These are phyloP conservation scores for Aspergillus neoniger DNA, from an alignment of 2,329 filamentous ascomycete genomes.

Conservation along the genomic window DNA sequence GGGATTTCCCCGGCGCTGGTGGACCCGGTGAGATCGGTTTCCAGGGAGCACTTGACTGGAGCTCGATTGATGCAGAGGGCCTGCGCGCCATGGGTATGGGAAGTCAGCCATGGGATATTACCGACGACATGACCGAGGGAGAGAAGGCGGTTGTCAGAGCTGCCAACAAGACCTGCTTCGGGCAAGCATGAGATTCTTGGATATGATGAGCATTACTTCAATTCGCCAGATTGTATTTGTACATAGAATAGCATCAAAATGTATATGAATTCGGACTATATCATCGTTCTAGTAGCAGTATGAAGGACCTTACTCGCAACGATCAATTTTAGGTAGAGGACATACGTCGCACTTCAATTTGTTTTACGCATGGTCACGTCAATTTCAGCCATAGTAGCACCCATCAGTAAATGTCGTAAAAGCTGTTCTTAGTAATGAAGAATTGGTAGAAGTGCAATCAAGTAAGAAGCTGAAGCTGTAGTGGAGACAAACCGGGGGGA, in stretches of 20 bases:
- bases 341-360: too few species aligned
- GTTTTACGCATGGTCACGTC: too few species aligned
- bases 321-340: too few species aligned
- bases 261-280: background rate
- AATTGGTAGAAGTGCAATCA: too few species aligned
- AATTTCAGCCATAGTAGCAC: too few species aligned
- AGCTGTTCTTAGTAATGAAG: too few species aligned
- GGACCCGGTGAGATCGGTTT: conserved; percentile 46
- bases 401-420: too few species aligned
- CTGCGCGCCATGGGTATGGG: conserved; percentile 59
- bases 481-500: background rate
- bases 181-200: conserved; percentile 2
- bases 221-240: background rate
- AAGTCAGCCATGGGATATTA: conserved; percentile 51
- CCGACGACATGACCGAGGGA: conserved; percentile 49
- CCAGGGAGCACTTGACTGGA: conserved; percentile 42
- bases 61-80: conserved; percentile 48
- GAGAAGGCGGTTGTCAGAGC: conserved; percentile 54
- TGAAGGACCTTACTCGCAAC: too few species aligned
- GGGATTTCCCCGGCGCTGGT: conserved; percentile 67
- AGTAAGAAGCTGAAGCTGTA: background rate
- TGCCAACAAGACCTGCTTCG: conserved; percentile 59
- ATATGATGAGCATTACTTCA: background rate
- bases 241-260: background rate
- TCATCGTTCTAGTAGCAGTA: background rate